Conservation (phyloP, 306 rosid genomes). For the Quercus gilva region DNA sequence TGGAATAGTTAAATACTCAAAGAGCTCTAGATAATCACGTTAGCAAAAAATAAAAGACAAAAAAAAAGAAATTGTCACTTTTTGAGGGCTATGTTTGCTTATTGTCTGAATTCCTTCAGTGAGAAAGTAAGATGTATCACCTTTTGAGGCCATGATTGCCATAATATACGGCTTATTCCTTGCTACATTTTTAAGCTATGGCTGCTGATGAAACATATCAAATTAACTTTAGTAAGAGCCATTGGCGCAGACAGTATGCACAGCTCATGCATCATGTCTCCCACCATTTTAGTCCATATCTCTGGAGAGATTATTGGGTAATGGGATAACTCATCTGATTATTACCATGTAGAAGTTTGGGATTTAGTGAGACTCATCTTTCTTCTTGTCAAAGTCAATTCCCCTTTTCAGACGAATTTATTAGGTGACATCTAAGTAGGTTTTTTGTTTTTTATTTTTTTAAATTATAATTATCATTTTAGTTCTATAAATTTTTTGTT, state of each 20-base stretch:
- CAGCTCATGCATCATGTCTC: neutral
- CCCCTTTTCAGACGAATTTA: neutral
- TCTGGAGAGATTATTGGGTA: neutral
- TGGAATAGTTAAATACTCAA: no score
- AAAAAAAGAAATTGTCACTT: no score
- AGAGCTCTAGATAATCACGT: no score
- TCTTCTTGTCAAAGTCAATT: neutral
- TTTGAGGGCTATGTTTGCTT: no score
- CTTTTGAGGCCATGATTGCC: no score
- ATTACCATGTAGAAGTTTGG: neutral
- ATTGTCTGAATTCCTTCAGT: no score
- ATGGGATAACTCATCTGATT: neutral
- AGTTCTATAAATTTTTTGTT: neutral
- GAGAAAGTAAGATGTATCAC: no score
- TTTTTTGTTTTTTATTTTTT: neutral
- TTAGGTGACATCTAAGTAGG: neutral
- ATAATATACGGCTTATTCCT: no score
- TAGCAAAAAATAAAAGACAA: no score
- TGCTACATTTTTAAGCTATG: no score
- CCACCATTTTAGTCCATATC: neutral
- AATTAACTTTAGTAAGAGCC: no score
- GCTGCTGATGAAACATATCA: no score
- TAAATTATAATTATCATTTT: neutral
- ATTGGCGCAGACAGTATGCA: neutral
- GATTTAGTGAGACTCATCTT: neutral